Evolutionary conservation across 495 filamentous ascomycete genomes (phyloP).

Genomic region (Trichoderma gamsii): DNA sequence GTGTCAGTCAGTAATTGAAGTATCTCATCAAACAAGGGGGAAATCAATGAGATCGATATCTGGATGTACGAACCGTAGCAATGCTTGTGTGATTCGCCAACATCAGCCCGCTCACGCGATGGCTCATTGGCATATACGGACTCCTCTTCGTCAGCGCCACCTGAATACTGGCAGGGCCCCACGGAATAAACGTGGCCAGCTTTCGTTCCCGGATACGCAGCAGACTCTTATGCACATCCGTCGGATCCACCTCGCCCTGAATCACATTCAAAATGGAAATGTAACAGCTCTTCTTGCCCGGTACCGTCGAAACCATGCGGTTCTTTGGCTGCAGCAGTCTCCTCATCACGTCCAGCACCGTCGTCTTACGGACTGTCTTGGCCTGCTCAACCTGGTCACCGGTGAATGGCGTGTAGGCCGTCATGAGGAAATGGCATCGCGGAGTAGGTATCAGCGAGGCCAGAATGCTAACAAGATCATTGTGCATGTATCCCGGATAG

Average conservation of each 20-base stretch:
- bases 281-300: conserved; percentile 95
- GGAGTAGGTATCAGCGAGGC: conserved; percentile 94
- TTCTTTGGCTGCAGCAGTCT: conserved; percentile 95
- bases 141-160: conserved; percentile 94
- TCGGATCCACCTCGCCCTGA: conserved; percentile 94
- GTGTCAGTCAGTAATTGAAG: background rate
- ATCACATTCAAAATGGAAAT: conserved; percentile 99
- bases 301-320: conserved; percentile 94
- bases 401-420: conserved; percentile 95
- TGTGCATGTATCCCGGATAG: conserved; percentile 99
- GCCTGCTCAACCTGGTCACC: conserved; percentile 92
- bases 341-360: conserved; percentile 95
- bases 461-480: conserved; percentile 93
- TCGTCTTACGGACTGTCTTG: conserved; percentile 95
- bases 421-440: conserved; percentile 96
- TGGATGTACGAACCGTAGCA: conserved; percentile 56
- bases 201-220: conserved; percentile 92
- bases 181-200: conserved; percentile 94
- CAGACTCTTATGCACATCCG: conserved; percentile 94
- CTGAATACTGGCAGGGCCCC: conserved; percentile 98
- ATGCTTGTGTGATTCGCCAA: conserved; percentile 97
- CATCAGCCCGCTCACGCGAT: conserved; percentile 95
- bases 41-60: background rate
- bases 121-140: conserved; percentile 83
- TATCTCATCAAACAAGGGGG: background rate